phyloP scores from a whole-genome alignment of 208 protist species.

The Kentomonas sorsogonicus region DNA sequence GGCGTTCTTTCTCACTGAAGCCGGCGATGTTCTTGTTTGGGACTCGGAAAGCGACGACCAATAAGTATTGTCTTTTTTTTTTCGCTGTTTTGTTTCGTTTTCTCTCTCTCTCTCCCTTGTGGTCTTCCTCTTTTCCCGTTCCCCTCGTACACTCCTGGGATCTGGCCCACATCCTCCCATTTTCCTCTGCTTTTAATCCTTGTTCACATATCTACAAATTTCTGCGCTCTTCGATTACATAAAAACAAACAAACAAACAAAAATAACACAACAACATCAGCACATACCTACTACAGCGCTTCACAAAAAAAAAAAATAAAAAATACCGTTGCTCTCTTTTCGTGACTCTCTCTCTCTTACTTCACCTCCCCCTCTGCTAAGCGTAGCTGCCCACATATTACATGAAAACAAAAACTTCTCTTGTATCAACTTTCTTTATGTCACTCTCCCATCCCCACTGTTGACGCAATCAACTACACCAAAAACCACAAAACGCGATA shows the following conservation, averaged over 20 bases:
- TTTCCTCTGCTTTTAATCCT: too few species aligned
- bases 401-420: too few species aligned
- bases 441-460: too few species aligned
- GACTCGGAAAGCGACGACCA: too few species aligned
- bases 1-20: too few species aligned
- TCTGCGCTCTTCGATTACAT: too few species aligned
- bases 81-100: not conserved
- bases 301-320: not conserved
- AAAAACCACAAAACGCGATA: too few species aligned
- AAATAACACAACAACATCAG: not conserved
- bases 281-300: not conserved
- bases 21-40: too few species aligned
- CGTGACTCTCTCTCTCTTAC: constrained; percentile 1
- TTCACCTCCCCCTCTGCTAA: not conserved
- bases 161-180: not conserved
- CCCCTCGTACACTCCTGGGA: not conserved
- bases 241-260: too few species aligned
- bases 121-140: not conserved
- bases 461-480: too few species aligned
- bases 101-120: not conserved
- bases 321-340: not conserved
- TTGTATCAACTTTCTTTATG: too few species aligned
- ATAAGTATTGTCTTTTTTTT: not conserved
- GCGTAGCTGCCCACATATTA: not conserved
- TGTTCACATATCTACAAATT: too few species aligned